Percentiles rank a stretch among this genome's conserved stretches.
phyloP scores from a whole-genome alignment of 768 basidiomycete genomes.

The Leucocoprinus sp. region DNA sequence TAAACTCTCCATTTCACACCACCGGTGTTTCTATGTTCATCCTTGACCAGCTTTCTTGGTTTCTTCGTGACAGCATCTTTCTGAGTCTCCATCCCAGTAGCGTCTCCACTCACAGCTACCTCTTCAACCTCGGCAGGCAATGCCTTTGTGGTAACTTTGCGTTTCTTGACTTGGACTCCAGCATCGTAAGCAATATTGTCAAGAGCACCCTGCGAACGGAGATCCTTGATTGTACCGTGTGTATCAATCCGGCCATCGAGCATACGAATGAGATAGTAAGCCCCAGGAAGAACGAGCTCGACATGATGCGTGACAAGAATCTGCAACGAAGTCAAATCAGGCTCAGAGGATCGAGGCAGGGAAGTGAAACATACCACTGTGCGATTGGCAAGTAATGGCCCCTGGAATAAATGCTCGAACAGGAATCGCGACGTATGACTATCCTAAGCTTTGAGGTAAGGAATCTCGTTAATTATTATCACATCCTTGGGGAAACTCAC shows the following conservation, averaged over 20 bases:
- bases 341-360: background rate
- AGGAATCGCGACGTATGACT: constrained; percentile 28
- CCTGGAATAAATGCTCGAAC: constrained; percentile 24
- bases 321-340: constrained; percentile 23
- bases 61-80: constrained; percentile 39
- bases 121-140: constrained; percentile 14
- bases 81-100: constrained; percentile 17
- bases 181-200: constrained; percentile 50
- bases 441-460: constrained; percentile 16
- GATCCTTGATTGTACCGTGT: constrained; percentile 60
- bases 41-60: constrained; percentile 67
- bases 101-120: constrained; percentile 12
- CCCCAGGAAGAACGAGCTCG: constrained; percentile 69
- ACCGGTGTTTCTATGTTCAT: constrained; percentile 74
- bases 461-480: background rate
- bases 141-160: constrained; percentile 32
- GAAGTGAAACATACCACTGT: constrained; percentile 21
- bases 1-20: constrained; percentile 75
- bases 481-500: constrained; percentile 37
- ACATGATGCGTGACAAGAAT: constrained; percentile 79
- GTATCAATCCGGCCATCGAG: constrained; percentile 75
- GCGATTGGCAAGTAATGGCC: constrained; percentile 24
- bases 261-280: constrained; percentile 69
- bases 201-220: constrained; percentile 52
- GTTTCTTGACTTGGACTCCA: constrained; percentile 37